These are phyloP conservation scores for Lactarius sanguifluus DNA, from an alignment of 768 basidiomycete species.

Conservation along the genomic window DNA sequence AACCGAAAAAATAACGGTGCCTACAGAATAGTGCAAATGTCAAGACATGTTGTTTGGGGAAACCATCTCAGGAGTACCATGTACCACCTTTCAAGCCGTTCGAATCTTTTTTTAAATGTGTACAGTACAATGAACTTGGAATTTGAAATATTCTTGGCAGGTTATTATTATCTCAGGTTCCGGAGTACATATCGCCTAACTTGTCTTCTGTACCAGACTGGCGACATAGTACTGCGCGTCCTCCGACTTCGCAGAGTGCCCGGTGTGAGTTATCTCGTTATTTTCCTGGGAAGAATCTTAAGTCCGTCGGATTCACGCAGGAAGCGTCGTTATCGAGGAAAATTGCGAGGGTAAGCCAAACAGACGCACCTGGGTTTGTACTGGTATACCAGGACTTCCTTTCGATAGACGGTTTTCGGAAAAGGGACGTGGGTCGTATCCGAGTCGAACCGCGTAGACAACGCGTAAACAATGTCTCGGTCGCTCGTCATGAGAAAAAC, in stretches of 20 bases:
- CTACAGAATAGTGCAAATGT: background rate
- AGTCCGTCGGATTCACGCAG: background rate
- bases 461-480: slow-evolving; percentile 27
- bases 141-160: background rate
- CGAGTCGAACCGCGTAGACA: slow-evolving; percentile 15
- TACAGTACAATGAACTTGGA: background rate
- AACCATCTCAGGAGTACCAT: background rate
- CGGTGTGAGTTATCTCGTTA: background rate
- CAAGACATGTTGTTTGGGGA: background rate
- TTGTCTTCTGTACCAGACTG: background rate
- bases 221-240: no score
- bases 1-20: background rate
- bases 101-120: no score
- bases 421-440: background rate
- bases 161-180: no score
- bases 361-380: background rate
- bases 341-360: background rate
- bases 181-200: background rate
- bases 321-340: background rate
- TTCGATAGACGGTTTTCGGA: background rate
- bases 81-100: background rate
- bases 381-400: background rate
- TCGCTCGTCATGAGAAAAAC: background rate
- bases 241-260: background rate
- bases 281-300: background rate